phyloP scores from a whole-genome alignment of 2,329 filamentous ascomycete genomes.

The Pseudopyrenochaeta lycopersici region DNA sequence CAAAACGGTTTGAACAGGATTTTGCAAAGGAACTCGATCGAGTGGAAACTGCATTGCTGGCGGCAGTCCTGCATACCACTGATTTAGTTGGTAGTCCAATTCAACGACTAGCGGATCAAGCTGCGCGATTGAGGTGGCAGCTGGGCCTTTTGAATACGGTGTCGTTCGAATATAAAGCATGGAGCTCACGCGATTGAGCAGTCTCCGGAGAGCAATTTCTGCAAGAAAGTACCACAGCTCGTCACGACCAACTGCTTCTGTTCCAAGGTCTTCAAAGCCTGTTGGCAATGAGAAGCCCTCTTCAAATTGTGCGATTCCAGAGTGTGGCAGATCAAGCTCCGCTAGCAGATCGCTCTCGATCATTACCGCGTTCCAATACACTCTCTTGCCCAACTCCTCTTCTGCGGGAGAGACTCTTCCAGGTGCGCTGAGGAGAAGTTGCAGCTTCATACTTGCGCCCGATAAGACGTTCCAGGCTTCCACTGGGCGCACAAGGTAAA shows the following conservation, averaged over 20 bases:
- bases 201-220: conserved; percentile 79
- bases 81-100: conserved; percentile 81
- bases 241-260: conserved; percentile 73
- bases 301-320: conserved; percentile 82
- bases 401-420: conserved; percentile 75
- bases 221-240: conserved; percentile 88
- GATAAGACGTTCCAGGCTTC: conserved; percentile 85
- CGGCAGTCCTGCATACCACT: conserved; percentile 85
- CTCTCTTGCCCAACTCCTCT: conserved; percentile 76
- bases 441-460: conserved; percentile 82
- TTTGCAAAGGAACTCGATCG: conserved; percentile 70
- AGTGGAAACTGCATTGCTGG: conserved; percentile 80
- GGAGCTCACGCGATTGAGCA: conserved; percentile 81
- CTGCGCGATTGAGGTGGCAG: conserved; percentile 73
- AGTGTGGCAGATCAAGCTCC: conserved; percentile 82
- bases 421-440: conserved; percentile 78
- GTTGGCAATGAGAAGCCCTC: conserved; percentile 81
- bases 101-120: conserved; percentile 81
- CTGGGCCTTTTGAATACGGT: conserved; percentile 42
- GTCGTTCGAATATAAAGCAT: conserved; percentile 77
- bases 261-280: conserved; percentile 75
- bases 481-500: conserved; percentile 81
- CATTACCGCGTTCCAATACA: conserved; percentile 85
- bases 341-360: conserved; percentile 82
- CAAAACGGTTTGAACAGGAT: conserved; percentile 81